A percentile compares a stretch with the other conserved stretches of the same genome.
These are phyloP conservation scores for Erodium maritimum DNA, from an alignment of 345 rosid genomes.

Conservation along the genomic window DNA sequence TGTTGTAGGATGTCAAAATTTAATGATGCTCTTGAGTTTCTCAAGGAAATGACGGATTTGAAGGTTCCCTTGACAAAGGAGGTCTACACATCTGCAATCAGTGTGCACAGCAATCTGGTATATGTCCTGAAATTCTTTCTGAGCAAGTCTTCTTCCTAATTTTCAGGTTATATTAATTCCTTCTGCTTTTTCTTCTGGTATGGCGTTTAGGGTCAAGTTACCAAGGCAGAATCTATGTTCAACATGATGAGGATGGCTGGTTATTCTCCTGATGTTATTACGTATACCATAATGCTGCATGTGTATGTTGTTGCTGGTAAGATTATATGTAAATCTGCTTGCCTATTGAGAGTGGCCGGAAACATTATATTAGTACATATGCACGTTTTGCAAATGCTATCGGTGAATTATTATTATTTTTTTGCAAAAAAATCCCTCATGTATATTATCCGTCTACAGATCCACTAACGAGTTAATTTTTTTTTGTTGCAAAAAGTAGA, in stretches of 20 bases:
- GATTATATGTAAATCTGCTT: slow-evolving; percentile 6
- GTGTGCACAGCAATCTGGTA: slow-evolving; percentile 75
- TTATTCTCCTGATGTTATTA: slow-evolving; percentile 60
- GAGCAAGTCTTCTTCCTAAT: neutral
- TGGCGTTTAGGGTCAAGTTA: slow-evolving; percentile 43
- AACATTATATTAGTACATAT: slow-evolving; percentile 6
- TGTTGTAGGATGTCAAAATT: slow-evolving; percentile 65
- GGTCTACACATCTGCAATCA: slow-evolving; percentile 63
- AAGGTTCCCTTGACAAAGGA: slow-evolving; percentile 60
- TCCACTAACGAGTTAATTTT: too few relatives aligned
- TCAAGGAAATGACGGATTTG: slow-evolving; percentile 47
- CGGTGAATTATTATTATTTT: too few relatives aligned
- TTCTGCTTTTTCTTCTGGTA: slow-evolving; percentile 1
- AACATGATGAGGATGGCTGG: slow-evolving; percentile 57
- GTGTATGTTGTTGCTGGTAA: slow-evolving; percentile 59
- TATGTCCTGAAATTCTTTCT: slow-evolving; percentile 12
- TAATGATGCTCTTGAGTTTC: slow-evolving; percentile 58
- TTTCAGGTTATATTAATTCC: neutral
- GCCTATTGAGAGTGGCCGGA: neutral
- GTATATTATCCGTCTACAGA: too few relatives aligned
- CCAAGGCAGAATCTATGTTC: slow-evolving; percentile 75
- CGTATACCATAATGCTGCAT: slow-evolving; percentile 74
- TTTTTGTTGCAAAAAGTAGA: too few relatives aligned
- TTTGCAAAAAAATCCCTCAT: too few relatives aligned
- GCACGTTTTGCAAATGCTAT: too few relatives aligned